These are phyloP conservation scores for Plantago major DNA, from an alignment of 257 asterid genomes.

Conservation along the genomic window DNA sequence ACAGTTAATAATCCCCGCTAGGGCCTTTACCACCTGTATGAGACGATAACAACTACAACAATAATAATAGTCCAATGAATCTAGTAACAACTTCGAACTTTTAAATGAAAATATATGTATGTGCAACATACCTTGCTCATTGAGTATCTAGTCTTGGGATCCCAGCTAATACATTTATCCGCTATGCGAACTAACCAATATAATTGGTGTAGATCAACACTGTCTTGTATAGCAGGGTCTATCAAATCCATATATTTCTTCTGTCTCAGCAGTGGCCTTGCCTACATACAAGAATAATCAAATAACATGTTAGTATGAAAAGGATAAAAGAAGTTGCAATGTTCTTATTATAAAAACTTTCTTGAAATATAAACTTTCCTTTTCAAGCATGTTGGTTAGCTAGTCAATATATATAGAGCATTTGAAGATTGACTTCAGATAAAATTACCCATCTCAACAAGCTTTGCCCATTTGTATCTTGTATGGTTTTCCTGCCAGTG, in stretches of 20 bases:
- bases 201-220: constrained; percentile 48
- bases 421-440: background rate
- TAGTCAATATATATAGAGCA: no score
- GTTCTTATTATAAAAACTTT: no score
- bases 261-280: constrained; percentile 40
- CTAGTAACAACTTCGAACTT: background rate
- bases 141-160: constrained; percentile 46
- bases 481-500: constrained; percentile 48
- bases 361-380: no score
- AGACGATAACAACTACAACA: no score
- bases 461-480: constrained; percentile 50
- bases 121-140: constrained; percentile 38
- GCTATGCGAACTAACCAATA: constrained; percentile 44
- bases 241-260: constrained; percentile 44
- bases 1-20: constrained; percentile 28
- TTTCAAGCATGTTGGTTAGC: background rate
- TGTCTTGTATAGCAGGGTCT: constrained; percentile 42
- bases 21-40: constrained; percentile 39
- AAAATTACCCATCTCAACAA: constrained; percentile 51
- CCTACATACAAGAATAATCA: constrained; percentile 25
- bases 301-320: no score
- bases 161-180: constrained; percentile 46
- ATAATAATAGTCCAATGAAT: background rate
- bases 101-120: background rate
- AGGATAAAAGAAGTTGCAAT: background rate